Conservation (phyloP, 2,329 filamentous ascomycete species). For the Pyrenochaeta sp. region DNA sequence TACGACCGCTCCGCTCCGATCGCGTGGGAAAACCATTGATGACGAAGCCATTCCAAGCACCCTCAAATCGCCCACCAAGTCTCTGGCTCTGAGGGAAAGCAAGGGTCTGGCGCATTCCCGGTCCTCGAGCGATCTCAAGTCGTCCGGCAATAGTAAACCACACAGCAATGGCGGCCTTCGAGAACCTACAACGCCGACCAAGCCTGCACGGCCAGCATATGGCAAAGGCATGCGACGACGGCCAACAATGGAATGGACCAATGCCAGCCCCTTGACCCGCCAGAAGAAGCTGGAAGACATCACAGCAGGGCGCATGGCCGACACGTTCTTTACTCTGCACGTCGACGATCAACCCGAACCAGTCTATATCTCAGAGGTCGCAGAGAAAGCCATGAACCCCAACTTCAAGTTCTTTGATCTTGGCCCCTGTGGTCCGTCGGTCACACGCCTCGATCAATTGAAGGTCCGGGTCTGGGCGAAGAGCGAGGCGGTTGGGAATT, state of each 20-base stretch:
- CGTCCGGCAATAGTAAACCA: slow-evolving; percentile 29
- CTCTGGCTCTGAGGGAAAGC: slow-evolving; percentile 60
- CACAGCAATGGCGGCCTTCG: slow-evolving; percentile 30
- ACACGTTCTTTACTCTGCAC: slow-evolving; percentile 89
- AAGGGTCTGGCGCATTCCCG: slow-evolving; percentile 63
- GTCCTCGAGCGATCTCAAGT: slow-evolving; percentile 63
- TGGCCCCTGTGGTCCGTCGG: slow-evolving; percentile 64
- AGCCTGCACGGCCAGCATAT: slow-evolving; percentile 42
- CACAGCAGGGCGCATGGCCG: slow-evolving; percentile 75
- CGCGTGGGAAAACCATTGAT: slow-evolving; percentile 71
- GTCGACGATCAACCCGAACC: slow-evolving; percentile 70
- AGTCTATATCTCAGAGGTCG: slow-evolving; percentile 87
- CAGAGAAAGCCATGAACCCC: slow-evolving; percentile 84
- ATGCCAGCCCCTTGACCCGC: slow-evolving; percentile 64
- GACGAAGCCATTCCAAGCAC: slow-evolving; percentile 75
- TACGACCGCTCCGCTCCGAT: slow-evolving; percentile 55
- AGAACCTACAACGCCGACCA: slow-evolving; percentile 26
- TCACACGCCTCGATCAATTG: slow-evolving; percentile 71
- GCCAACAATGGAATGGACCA: slow-evolving; percentile 69
- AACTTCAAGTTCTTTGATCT: slow-evolving; percentile 88
- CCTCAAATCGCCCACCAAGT: slow-evolving; percentile 72
- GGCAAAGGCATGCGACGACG: slow-evolving; percentile 57
- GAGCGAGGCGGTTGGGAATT: slow-evolving; percentile 59
- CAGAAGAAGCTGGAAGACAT: slow-evolving; percentile 81
- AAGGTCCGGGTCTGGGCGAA: slow-evolving; percentile 78